Percentiles rank a stretch among this genome's conserved stretches.
Evolutionary conservation across 345 rosid species (phyloP).

Genomic region (Linum lewisii): DNA sequence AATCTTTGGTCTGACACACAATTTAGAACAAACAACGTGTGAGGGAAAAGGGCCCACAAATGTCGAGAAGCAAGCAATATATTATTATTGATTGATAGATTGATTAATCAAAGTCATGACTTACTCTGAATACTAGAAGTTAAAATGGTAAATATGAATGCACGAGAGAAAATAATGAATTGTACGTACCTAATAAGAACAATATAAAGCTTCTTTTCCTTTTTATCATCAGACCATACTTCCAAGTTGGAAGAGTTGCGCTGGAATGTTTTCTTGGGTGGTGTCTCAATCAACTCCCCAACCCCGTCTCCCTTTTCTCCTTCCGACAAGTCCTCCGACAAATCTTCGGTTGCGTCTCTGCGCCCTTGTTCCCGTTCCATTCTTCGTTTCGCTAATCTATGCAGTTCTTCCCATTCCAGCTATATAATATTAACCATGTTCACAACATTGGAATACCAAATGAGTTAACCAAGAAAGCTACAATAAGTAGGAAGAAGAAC

Average conservation of each 20-base stretch:
- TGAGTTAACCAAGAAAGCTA: no score
- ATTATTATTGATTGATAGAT: no score
- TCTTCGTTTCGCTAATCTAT: constrained; percentile 49
- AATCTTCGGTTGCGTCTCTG: constrained; percentile 73
- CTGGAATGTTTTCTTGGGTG: constrained; percentile 40
- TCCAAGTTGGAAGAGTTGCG: constrained; percentile 67
- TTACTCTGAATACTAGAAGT: no score
- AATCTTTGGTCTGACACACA: no score
- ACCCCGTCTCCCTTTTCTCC: constrained; percentile 78
- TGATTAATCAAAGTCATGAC: no score
- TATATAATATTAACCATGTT: constrained; percentile 11
- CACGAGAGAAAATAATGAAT: not conserved
- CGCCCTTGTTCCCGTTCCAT: constrained; percentile 80
- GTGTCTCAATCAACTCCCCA: constrained; percentile 64
- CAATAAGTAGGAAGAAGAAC: no score
- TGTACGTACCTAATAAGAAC: constrained; percentile 77
- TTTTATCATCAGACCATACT: constrained; percentile 92
- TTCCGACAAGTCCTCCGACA: constrained; percentile 90
- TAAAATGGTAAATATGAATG: no score
- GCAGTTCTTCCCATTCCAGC: constrained; percentile 74
- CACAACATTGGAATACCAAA: not conserved
- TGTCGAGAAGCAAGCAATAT: no score
- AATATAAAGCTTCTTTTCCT: constrained; percentile 79
- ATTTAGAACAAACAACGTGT: no score
- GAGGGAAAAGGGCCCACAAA: no score